Conservation (phyloP, 2,329 filamentous ascomycete genomes). For the Knoxdaviesia proteae region DNA sequence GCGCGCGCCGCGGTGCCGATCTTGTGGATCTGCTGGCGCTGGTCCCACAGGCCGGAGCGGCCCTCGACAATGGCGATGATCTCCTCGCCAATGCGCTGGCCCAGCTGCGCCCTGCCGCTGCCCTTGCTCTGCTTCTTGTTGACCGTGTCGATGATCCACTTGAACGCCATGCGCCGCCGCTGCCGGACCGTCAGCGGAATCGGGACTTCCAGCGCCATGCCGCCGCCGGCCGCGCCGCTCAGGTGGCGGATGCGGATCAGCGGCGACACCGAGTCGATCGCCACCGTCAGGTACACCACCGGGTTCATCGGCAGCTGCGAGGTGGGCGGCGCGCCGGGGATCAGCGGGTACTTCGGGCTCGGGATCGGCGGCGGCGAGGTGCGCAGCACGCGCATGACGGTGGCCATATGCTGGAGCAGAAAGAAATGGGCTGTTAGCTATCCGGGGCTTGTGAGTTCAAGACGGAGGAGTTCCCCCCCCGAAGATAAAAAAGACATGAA, state of each 20-base stretch:
- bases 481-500: neutral
- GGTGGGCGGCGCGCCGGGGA: conserved; percentile 58
- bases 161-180: conserved; percentile 56
- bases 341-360: conserved; percentile 47
- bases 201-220: conserved; percentile 63
- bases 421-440: neutral
- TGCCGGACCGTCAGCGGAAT: conserved; percentile 55
- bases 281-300: conserved; percentile 69
- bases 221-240: conserved; percentile 68
- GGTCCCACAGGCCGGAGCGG: conserved; percentile 65
- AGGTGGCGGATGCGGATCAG: conserved; percentile 61
- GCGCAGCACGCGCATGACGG: conserved; percentile 66
- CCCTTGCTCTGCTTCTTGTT: conserved; percentile 55
- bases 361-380: conserved; percentile 61
- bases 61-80: conserved; percentile 77
- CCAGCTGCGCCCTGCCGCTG: conserved; percentile 51
- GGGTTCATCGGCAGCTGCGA: conserved; percentile 74
- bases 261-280: conserved; percentile 82
- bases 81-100: conserved; percentile 65
- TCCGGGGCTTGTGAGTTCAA: neutral
- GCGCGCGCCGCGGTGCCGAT: conserved; percentile 56
- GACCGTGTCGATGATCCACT: conserved; percentile 78
- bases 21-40: conserved; percentile 59
- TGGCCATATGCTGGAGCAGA: conserved; percentile 50
- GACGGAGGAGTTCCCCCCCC: neutral